A percentile compares a stretch with the other conserved stretches of the same genome.
phyloP scores from a whole-genome alignment of 2,329 filamentous ascomycete species.

The Zalaria obscura region DNA sequence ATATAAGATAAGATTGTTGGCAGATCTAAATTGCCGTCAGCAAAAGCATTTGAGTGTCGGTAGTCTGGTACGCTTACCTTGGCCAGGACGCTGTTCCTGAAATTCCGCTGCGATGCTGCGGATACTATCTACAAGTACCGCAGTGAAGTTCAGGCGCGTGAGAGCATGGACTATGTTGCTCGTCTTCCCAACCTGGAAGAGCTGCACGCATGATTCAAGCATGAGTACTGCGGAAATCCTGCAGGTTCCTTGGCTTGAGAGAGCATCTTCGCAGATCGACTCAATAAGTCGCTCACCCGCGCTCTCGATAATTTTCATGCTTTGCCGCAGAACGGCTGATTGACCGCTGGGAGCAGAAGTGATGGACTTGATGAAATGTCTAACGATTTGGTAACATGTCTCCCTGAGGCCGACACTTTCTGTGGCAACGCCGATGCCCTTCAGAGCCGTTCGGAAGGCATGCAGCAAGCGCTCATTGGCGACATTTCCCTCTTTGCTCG shows the following conservation, averaged over 20 bases:
- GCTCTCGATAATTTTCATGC: slow-evolving; percentile 41
- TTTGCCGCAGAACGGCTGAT: slow-evolving; percentile 30
- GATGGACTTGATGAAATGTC: slow-evolving; percentile 3
- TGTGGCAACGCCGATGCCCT: slow-evolving; percentile 15
- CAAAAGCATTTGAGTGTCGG: background rate
- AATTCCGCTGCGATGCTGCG: slow-evolving; percentile 60
- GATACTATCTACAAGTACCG: slow-evolving; percentile 78
- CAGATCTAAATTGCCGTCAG: slow-evolving; percentile 29
- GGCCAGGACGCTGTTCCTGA: slow-evolving; percentile 18
- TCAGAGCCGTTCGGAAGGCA: slow-evolving; percentile 75
- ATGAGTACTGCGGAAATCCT: slow-evolving; percentile 77
- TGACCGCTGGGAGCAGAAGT: background rate
- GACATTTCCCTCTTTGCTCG: slow-evolving; percentile 43
- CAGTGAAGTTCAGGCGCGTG: slow-evolving; percentile 77
- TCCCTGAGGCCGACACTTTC: slow-evolving; percentile 47
- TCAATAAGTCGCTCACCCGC: slow-evolving; percentile 74
- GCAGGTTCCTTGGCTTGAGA: slow-evolving; percentile 66
- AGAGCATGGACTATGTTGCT: slow-evolving; percentile 65
- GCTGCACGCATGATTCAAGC: slow-evolving; percentile 60
- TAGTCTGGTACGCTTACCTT: slow-evolving; percentile 6
- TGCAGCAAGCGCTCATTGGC: slow-evolving; percentile 83
- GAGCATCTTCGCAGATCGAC: slow-evolving; percentile 84
- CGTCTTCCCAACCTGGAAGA: slow-evolving; percentile 55
- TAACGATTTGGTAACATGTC: slow-evolving; percentile 67
- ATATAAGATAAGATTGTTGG: slow-evolving; percentile 44